Conservation (phyloP, 306 rosid genomes). For the Trichosanthes cucumerina region DNA sequence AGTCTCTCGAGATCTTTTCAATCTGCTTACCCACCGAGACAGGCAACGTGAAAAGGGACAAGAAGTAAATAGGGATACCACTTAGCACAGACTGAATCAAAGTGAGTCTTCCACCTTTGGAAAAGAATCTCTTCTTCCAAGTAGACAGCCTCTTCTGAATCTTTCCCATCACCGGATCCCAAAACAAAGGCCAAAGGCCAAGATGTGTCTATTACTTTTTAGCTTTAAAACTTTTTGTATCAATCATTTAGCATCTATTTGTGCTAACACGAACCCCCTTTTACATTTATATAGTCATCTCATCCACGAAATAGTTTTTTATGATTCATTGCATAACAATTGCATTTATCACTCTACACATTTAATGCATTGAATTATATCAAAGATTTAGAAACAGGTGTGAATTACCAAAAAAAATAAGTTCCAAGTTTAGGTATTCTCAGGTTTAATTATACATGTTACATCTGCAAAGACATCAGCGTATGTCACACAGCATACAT, state of each 20-base stretch:
- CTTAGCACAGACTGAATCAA: too few relatives aligned
- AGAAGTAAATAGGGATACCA: too few relatives aligned
- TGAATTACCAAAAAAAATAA: background rate
- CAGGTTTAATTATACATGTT: background rate
- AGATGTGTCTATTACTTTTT: background rate
- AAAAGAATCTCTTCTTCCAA: too few relatives aligned
- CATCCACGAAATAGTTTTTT: background rate
- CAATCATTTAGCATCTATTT: background rate
- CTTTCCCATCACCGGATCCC: too few relatives aligned
- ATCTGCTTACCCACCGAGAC: too few relatives aligned
- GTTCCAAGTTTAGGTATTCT: background rate
- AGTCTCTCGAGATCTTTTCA: too few relatives aligned
- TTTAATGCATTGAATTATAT: background rate
- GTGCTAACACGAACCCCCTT: background rate
- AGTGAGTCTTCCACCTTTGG: too few relatives aligned
- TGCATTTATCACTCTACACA: background rate
- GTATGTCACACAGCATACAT: background rate
- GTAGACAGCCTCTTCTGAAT: too few relatives aligned
- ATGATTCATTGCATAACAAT: background rate
- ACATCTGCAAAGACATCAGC: background rate
- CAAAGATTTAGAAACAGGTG: background rate
- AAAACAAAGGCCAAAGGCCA: too few relatives aligned
- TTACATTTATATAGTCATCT: background rate
- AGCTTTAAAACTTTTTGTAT: background rate
- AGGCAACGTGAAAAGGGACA: too few relatives aligned